Conservation (phyloP, 169 alveolate genomes). For the Plasmodium billcollinsi region DNA sequence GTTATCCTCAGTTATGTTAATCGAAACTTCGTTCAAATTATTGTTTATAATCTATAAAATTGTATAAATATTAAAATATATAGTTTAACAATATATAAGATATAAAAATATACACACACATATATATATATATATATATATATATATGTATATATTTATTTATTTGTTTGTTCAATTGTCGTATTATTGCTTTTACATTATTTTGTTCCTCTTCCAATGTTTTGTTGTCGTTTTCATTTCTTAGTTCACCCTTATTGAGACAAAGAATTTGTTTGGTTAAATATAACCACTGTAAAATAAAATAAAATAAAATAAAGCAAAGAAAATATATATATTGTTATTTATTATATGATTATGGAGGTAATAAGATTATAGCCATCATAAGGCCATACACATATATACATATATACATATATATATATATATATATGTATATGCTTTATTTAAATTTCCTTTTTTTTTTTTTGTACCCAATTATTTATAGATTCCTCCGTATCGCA, state of each 20-base stretch:
- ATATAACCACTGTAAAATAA: conserved; percentile 49
- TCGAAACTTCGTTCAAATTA: conserved; percentile 58
- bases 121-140: background rate
- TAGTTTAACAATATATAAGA: background rate
- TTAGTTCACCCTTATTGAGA: conserved; percentile 55
- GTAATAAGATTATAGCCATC: no score
- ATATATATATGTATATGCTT: background rate
- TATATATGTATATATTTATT: background rate
- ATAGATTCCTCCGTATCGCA: conserved; percentile 54
- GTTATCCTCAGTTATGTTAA: conserved; percentile 45
- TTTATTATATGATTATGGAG: no score
- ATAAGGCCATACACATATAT: background rate
- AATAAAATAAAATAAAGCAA: background rate
- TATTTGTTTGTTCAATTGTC: background rate
- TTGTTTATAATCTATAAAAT: conserved; percentile 35
- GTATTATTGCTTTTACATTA: conserved; percentile 20
- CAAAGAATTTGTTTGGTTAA: conserved; percentile 73
- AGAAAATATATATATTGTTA: no score
- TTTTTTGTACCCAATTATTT: conserved; percentile 55
- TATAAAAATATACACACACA: background rate
- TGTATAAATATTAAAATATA: background rate
- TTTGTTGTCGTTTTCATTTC: conserved; percentile 58
- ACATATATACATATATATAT: background rate
- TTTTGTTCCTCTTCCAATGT: conserved; percentile 49
- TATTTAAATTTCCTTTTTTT: background rate